Evolutionary conservation across 768 basidiomycete genomes (phyloP).

Genomic region (Boletellus ananas): DNA sequence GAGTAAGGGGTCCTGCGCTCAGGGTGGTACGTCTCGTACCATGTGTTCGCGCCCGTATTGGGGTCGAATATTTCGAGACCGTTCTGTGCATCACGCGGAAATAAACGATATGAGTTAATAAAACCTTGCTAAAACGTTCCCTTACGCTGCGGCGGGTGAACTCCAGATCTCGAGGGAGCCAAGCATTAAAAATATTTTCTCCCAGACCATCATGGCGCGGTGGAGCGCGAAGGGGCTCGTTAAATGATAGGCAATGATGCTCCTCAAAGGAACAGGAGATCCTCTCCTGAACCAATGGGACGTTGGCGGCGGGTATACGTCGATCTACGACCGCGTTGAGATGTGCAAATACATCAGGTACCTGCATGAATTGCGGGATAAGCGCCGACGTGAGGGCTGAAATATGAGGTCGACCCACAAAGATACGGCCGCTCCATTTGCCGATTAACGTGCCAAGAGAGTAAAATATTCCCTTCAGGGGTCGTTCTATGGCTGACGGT

Average conservation of each 20-base stretch:
- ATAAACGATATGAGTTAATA: constrained; percentile 8
- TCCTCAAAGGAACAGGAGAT: constrained; percentile 43
- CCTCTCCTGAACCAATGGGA: constrained; percentile 34
- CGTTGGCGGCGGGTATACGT: constrained; percentile 16
- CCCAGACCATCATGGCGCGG: constrained; percentile 32
- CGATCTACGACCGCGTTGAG: constrained; percentile 21
- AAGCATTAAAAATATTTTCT: constrained; percentile 47
- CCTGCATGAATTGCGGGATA: constrained; percentile 21
- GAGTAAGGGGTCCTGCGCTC: constrained; percentile 36
- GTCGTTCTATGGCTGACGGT: constrained; percentile 32
- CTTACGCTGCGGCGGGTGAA: constrained; percentile 36
- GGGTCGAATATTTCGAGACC: constrained; percentile 42
- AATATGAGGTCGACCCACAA: constrained; percentile 33
- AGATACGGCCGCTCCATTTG: constrained; percentile 44
- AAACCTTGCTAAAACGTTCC: background rate
- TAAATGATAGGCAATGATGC: constrained; percentile 43
- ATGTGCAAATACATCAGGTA: constrained; percentile 24
- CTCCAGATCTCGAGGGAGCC: constrained; percentile 39
- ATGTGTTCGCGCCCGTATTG: constrained; percentile 33
- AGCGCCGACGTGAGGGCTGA: constrained; percentile 10
- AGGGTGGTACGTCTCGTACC: constrained; percentile 47
- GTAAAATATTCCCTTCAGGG: constrained; percentile 41
- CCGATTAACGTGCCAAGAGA: constrained; percentile 43
- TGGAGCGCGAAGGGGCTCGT: constrained; percentile 36
- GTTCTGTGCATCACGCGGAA: constrained; percentile 29